Percentiles rank a stretch among this genome's conserved stretches.
Conservation (phyloP, 208 protist species). For the Trichomonas vaginalis region DNA sequence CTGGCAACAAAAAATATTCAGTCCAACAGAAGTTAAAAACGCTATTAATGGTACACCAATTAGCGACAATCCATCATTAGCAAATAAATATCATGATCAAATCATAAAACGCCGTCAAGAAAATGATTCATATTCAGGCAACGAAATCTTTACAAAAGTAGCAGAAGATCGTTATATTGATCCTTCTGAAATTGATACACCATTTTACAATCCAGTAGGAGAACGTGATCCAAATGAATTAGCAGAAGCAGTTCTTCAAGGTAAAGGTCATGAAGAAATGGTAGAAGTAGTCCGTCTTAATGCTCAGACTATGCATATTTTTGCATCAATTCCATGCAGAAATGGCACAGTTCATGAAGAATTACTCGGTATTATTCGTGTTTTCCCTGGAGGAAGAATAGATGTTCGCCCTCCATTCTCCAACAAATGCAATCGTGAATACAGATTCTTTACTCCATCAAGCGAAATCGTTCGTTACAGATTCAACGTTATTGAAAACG, state of each 20-base stretch:
- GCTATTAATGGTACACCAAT: neutral
- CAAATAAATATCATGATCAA: neutral
- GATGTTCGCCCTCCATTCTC: neutral
- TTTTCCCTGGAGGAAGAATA: neutral
- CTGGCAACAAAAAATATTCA: neutral
- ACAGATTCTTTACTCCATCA: neutral
- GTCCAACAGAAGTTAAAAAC: neutral
- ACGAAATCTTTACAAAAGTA: neutral
- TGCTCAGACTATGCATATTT: conserved; percentile 10
- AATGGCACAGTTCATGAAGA: neutral
- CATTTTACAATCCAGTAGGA: neutral
- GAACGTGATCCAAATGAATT: neutral
- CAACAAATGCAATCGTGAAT: neutral
- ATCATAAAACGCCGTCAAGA: neutral
- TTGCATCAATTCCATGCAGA: neutral
- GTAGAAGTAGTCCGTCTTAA: neutral
- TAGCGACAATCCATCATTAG: neutral
- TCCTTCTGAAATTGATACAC: neutral
- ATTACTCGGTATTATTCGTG: neutral
- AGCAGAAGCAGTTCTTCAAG: neutral
- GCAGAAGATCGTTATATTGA: neutral
- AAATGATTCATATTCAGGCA: neutral
- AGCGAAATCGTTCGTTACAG: neutral
- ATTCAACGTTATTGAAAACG: neutral
- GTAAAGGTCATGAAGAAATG: neutral